Conservation (phyloP, 2,329 filamentous ascomycete species). For the Penicillium janthinellum region DNA sequence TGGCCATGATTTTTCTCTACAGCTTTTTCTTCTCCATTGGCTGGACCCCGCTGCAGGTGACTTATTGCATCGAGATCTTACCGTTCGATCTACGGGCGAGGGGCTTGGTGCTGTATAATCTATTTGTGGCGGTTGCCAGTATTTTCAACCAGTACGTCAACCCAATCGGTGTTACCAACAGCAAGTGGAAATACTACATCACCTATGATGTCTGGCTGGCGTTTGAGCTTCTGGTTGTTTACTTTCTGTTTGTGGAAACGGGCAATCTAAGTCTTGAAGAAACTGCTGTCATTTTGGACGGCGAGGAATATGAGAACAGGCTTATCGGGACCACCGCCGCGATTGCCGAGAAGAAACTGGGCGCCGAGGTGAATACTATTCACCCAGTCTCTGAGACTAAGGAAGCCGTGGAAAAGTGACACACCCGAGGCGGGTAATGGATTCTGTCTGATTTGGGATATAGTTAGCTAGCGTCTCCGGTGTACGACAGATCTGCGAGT, state of each 20-base stretch:
- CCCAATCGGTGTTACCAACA: slow-evolving; percentile 17
- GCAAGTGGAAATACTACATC: slow-evolving; percentile 33
- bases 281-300: slow-evolving; percentile 34
- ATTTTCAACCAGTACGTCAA: slow-evolving; percentile 53
- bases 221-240: slow-evolving; percentile 33
- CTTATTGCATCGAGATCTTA: slow-evolving; percentile 49
- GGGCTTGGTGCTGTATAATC: slow-evolving; percentile 51
- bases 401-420: neutral
- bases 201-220: slow-evolving; percentile 35
- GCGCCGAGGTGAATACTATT: neutral
- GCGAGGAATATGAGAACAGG: slow-evolving; percentile 20
- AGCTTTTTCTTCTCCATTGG: slow-evolving; percentile 45
- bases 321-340: slow-evolving; percentile 1
- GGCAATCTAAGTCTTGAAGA: slow-evolving; percentile 19
- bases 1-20: slow-evolving; percentile 52
- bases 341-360: slow-evolving; percentile 2
- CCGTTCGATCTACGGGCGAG: slow-evolving; percentile 58
- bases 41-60: slow-evolving; percentile 13
- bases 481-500: neutral
- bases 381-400: neutral
- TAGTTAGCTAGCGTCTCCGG: neutral
- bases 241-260: slow-evolving; percentile 18
- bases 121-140: slow-evolving; percentile 41
- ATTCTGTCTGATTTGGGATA: neutral
- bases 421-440: too few species aligned